Conservation (phyloP, 352 stramenopile genomes). For the Pythium insidiosum region DNA sequence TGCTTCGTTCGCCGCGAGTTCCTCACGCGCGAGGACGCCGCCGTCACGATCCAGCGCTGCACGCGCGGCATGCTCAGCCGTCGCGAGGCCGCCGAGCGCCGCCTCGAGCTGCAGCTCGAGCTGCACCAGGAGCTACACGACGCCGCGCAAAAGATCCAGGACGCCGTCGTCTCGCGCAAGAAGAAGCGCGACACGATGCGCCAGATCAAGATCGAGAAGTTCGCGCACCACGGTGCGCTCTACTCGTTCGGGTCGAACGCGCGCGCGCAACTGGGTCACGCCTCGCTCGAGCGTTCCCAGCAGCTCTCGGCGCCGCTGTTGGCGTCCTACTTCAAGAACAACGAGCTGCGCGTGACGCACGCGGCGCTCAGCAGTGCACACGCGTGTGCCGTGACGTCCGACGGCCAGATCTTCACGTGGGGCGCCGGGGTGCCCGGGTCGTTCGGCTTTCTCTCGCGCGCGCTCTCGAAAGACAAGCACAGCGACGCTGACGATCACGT, state of each 20-base stretch:
- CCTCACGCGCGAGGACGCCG: conserved; percentile 44
- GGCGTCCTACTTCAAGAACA: conserved; percentile 60
- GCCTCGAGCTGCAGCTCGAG: conserved; percentile 46
- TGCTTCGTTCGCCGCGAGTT: conserved; percentile 69
- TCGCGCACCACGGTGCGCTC: conserved; percentile 55
- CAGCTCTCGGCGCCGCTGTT: conserved; percentile 32
- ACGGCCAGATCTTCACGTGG: conserved; percentile 67
- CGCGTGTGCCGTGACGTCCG: conserved; percentile 48
- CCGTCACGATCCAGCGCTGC: conserved; percentile 41
- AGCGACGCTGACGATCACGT: too few relatives aligned
- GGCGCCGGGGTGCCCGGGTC: conserved; percentile 49
- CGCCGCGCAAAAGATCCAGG: conserved; percentile 54
- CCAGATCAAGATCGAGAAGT: conserved; percentile 63
- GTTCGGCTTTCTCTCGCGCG: conserved; percentile 33
- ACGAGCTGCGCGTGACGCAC: conserved; percentile 44
- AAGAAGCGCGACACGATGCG: conserved; percentile 54
- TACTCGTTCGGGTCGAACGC: conserved; percentile 64
- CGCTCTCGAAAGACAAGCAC: not conserved
- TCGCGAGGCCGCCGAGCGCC: conserved; percentile 30
- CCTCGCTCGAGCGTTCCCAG: conserved; percentile 27
- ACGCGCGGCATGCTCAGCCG: conserved; percentile 44
- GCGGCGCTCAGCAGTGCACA: conserved; percentile 45
- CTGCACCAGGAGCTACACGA: conserved; percentile 44
- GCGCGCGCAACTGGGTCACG: conserved; percentile 43
- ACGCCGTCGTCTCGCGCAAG: conserved; percentile 53